Base-by-base conservation (phyloP, 495 filamentous ascomycete genomes). In the Amniculicola lignicola region DNA sequence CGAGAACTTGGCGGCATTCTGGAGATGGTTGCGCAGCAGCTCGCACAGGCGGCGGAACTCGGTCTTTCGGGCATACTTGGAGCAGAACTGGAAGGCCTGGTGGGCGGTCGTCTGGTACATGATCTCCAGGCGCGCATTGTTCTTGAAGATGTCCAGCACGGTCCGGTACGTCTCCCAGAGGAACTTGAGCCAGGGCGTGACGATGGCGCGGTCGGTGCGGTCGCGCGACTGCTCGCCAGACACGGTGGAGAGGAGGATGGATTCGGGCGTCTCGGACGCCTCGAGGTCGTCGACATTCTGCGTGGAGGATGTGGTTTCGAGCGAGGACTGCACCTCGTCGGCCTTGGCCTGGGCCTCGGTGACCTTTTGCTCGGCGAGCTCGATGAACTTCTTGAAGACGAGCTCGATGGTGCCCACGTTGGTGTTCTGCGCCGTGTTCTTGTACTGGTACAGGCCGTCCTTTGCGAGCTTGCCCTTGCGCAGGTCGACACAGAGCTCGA, bases 111-210 rank as follows among this genome's bases (percentile, higher is more conserved):
- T 87, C 80, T 98, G 93, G 74, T 98, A 98, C 79, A 97, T 94
- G 31, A 95, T 81, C 77, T 98, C 93, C 31, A 98, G 78, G 31
- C 93, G 86, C 29, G 93, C 94, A 79, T 98, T 98, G 79, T 98
- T 98, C 75, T 95, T 89, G 61, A 98, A 79, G 67, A 98, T 97
- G 65, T 98, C 93, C 62, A 98, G 80, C 31, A 98, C 93, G 47
- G 93, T 98, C 31, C 93, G 89, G 75, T 98, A 98, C n/a, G 93
- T 95, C 75, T 98, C 94, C 93, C 93, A 98, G 52, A 98, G 79
- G 69, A 98, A 98, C 76, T 98, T 98, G 61, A 98, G 81, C 93
- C 94, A 98, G 41, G 93, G 93, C 47, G 93, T 98, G 40, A 98
- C 93, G 62, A 98, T 91, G 61, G 93, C 93, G 64, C 93, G 85